Evolutionary conservation across 805 yeast species (phyloP).

Genomic region (Isabelozyma pseudorhagii): DNA sequence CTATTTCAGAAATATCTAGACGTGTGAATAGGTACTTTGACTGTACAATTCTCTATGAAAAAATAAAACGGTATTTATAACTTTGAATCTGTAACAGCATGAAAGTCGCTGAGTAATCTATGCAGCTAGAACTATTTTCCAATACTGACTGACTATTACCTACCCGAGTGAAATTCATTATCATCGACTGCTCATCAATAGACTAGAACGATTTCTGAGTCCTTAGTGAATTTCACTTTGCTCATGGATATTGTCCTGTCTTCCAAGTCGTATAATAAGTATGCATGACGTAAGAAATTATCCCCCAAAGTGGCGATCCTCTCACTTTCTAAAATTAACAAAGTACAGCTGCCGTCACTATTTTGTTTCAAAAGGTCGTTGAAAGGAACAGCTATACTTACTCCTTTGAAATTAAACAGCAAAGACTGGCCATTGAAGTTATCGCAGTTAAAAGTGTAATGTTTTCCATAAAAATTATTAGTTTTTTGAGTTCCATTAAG

Average conservation of each 20-base stretch:
- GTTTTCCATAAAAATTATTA: background rate
- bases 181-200: constrained; percentile 15
- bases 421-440: background rate
- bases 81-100: too few species aligned
- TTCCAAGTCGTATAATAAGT: constrained; percentile 12
- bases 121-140: too few species aligned
- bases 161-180: too few species aligned
- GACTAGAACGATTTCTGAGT: constrained; percentile 38
- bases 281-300: constrained; percentile 13
- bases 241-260: constrained; percentile 11
- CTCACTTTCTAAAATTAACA: constrained; percentile 13
- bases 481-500: background rate
- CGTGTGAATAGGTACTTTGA: background rate
- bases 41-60: too few species aligned
- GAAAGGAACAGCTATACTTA: constrained; percentile 4
- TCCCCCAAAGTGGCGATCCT: constrained; percentile 7
- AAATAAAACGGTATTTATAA: too few species aligned
- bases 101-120: too few species aligned
- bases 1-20: background rate
- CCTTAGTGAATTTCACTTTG: constrained; percentile 6
- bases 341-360: constrained; percentile 8
- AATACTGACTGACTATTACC: too few species aligned
- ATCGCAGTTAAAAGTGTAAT: background rate
- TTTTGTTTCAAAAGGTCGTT: background rate
- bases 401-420: constrained; percentile 3